Conservation (phyloP, 176 grass and related monocot species). For the Carex kokanica region DNA sequence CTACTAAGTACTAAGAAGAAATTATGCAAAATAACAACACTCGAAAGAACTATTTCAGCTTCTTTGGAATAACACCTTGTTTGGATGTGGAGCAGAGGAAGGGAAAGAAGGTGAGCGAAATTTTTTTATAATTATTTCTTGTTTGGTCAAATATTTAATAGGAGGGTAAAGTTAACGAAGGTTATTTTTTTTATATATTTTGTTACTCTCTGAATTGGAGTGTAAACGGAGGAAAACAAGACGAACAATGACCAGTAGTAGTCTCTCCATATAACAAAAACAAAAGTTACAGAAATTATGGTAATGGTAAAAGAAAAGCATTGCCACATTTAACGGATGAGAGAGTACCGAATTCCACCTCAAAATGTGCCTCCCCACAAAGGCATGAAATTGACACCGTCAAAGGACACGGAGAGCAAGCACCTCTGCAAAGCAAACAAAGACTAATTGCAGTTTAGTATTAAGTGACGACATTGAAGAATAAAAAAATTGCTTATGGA, state of each 20-base stretch:
- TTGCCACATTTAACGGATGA: constrained; percentile 28
- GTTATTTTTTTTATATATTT: no score
- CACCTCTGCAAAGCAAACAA: constrained; percentile 47
- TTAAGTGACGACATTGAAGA: not conserved
- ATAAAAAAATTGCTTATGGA: not conserved
- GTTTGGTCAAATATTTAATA: no score
- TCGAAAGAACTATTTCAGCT: not conserved
- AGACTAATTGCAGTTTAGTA: constrained; percentile 21
- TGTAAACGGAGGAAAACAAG: no score
- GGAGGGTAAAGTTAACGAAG: no score
- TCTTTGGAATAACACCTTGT: not conserved
- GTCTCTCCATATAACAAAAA: not conserved
- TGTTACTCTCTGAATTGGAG: no score
- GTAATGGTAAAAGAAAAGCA: not conserved
- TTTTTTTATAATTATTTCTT: no score
- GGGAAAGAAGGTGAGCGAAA: no score
- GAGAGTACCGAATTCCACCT: constrained; percentile 67
- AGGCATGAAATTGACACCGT: constrained; percentile 90
- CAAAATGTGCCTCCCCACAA: constrained; percentile 77
- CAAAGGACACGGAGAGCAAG: constrained; percentile 82
- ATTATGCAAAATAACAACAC: not conserved
- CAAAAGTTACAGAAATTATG: not conserved
- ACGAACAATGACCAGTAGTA: not conserved
- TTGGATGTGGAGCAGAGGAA: no score
- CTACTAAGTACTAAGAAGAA: not conserved